These are phyloP conservation scores for Beauveria asiatica DNA, from an alignment of 2,329 filamentous ascomycete genomes.

Conservation along the genomic window DNA sequence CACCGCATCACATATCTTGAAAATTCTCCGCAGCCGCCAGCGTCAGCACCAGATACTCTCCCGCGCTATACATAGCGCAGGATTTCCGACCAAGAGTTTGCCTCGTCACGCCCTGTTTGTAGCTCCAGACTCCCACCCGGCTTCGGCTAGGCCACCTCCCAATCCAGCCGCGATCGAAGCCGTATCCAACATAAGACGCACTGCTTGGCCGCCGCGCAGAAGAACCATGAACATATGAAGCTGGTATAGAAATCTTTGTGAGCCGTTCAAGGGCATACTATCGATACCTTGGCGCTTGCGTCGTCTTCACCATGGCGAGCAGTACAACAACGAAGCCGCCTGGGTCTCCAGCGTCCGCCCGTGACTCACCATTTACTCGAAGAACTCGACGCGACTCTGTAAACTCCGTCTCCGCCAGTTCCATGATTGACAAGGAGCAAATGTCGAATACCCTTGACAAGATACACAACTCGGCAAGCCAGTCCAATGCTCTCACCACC, in stretches of 20 bases:
- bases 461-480: conserved; percentile 83
- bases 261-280: background rate
- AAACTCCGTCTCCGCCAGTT: conserved; percentile 32
- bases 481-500: conserved; percentile 75
- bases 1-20: conserved; percentile 1
- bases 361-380: conserved; percentile 23
- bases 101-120: background rate
- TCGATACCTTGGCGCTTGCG: background rate
- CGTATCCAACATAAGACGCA: background rate
- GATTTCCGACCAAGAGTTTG: background rate
- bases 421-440: conserved; percentile 56
- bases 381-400: conserved; percentile 31
- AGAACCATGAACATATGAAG: background rate
- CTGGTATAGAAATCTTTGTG: background rate
- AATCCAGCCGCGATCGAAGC: background rate
- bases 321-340: conserved; percentile 22
- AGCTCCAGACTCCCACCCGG: background rate
- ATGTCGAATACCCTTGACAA: conserved; percentile 72
- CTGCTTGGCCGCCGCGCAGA: background rate
- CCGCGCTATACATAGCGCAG: background rate
- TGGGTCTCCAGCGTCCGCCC: conserved; percentile 20
- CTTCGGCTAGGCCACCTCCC: background rate
- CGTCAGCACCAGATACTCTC: background rate
- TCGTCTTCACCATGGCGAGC: conserved; percentile 21
- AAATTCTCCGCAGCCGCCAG: background rate